phyloP scores from a whole-genome alignment of 441 rosid species.

The Populus hybrid region DNA sequence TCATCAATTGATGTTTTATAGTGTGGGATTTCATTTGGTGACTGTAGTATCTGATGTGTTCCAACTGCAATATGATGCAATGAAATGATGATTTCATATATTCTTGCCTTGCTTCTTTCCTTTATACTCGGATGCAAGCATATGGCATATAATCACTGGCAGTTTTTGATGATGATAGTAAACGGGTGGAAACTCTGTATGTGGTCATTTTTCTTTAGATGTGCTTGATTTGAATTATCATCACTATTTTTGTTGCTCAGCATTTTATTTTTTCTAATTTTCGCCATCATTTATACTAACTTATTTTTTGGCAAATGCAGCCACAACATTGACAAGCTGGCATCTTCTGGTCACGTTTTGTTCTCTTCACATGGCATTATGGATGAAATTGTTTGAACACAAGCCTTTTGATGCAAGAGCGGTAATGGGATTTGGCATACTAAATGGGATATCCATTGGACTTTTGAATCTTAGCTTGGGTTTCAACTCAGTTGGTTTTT shows the following conservation, averaged over 20 bases:
- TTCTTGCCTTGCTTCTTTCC: neutral
- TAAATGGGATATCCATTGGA: conserved; percentile 96
- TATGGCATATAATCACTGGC: neutral
- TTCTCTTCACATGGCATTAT: conserved; percentile 94
- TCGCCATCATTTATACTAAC: conserved; percentile 2
- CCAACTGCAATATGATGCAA: neutral
- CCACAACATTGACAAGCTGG: conserved; percentile 99
- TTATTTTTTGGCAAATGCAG: conserved; percentile 38
- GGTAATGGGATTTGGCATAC: conserved; percentile 98
- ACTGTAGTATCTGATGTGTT: neutral
- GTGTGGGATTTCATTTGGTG: neutral
- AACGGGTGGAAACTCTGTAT: neutral
- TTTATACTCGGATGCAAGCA: no score
- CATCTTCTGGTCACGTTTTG: conserved; percentile 98
- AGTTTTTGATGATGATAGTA: neutral
- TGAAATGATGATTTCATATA: neutral
- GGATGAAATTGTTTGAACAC: conserved; percentile 97
- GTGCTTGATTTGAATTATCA: neutral
- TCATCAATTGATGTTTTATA: neutral
- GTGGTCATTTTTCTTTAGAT: neutral
- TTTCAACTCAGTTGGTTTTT: conserved; percentile 97
- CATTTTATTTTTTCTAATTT: neutral
- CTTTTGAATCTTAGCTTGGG: conserved; percentile 97
- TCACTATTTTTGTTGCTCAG: neutral
- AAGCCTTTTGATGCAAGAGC: conserved; percentile 99